Conservation (phyloP, 306 rosid genomes). For the Astragalus membranaceus region DNA sequence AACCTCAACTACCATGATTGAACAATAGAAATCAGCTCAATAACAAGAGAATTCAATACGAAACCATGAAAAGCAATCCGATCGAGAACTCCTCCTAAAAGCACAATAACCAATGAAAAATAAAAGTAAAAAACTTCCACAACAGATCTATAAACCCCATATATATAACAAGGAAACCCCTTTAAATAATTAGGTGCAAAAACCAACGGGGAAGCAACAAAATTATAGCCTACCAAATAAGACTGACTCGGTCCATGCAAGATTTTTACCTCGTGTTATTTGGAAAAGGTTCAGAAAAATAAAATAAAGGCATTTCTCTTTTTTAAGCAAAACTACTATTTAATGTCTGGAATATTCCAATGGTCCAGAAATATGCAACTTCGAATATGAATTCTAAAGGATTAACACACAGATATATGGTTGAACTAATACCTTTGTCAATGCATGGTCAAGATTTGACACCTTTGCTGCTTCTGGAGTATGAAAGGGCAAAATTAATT, state of each 20-base stretch:
- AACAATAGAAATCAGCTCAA: constrained; percentile 10
- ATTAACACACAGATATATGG: neutral
- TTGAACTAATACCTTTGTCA: constrained; percentile 60
- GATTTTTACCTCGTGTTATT: neutral
- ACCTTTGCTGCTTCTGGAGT: constrained; percentile 60
- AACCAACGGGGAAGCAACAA: neutral
- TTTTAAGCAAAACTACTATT: neutral
- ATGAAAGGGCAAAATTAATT: too few relatives aligned
- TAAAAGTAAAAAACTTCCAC: neutral
- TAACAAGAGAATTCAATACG: constrained; percentile 1
- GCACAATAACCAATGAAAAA: neutral
- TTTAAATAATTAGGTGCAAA: too few relatives aligned
- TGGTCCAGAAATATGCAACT: neutral
- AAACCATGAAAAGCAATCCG: constrained; percentile 2
- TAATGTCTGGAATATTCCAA: neutral
- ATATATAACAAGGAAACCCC: neutral
- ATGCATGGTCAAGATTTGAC: constrained; percentile 47
- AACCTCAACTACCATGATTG: constrained; percentile 14
- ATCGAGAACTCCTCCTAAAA: neutral
- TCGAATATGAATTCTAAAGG: neutral
- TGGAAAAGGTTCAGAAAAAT: neutral
- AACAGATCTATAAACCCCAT: neutral
- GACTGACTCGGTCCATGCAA: neutral
- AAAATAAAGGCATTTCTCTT: neutral
- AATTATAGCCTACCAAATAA: neutral